Evolutionary conservation across 2,329 filamentous ascomycete genomes (phyloP).

Genomic region (Diaporthe sp.): DNA sequence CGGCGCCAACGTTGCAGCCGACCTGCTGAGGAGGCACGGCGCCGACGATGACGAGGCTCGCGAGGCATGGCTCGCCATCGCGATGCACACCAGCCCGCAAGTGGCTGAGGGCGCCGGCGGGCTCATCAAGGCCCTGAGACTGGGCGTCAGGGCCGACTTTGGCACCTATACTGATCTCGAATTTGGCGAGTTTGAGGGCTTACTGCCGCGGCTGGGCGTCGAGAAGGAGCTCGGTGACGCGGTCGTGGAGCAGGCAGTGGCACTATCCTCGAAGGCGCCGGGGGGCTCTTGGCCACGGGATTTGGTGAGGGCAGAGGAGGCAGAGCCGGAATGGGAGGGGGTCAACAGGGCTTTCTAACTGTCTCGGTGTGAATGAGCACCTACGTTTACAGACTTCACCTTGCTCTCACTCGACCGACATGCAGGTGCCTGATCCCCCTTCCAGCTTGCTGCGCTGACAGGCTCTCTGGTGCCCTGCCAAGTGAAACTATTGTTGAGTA

Average conservation of each 20-base stretch:
- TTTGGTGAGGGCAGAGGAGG: slow-evolving; percentile 37
- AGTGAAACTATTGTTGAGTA: not conserved
- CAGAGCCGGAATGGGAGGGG: slow-evolving; percentile 39
- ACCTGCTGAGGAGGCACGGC: slow-evolving; percentile 42
- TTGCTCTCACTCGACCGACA: not conserved
- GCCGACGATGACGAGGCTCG: slow-evolving; percentile 40
- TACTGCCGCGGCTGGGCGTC: slow-evolving; percentile 40
- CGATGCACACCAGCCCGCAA: slow-evolving; percentile 47
- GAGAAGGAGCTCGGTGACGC: slow-evolving; percentile 42
- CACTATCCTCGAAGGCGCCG: slow-evolving; percentile 38
- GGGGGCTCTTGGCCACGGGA: slow-evolving; percentile 38
- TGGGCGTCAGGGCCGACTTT: slow-evolving; percentile 48
- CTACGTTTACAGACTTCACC: not conserved
- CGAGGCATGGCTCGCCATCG: slow-evolving; percentile 48
- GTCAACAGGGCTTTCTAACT: slow-evolving; percentile 39
- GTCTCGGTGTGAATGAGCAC: not conserved
- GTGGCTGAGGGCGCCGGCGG: slow-evolving; percentile 50
- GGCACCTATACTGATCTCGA: slow-evolving; percentile 29
- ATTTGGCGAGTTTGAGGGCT: slow-evolving; percentile 23
- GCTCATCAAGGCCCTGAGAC: slow-evolving; percentile 44
- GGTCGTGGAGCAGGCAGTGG: slow-evolving; percentile 37
- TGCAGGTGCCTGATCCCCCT: not conserved
- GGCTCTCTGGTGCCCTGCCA: not conserved
- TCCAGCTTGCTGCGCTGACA: too few relatives aligned
- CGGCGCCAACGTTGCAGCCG: slow-evolving; percentile 42